Base-by-base conservation (phyloP, 176 grass and related monocot genomes). In the Saccharum officinarum region DNA sequence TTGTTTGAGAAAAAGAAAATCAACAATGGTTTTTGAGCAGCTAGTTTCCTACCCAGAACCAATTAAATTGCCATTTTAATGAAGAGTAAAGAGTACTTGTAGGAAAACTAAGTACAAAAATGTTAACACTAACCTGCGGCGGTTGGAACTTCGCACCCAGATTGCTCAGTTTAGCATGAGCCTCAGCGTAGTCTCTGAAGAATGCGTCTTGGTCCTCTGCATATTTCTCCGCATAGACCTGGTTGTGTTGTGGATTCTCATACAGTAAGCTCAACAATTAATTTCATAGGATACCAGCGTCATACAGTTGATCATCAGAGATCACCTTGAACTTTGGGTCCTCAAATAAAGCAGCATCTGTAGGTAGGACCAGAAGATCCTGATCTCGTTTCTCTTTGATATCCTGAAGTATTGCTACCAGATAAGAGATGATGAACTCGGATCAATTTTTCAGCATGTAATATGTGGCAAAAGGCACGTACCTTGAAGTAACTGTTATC, bases 401-500 rank as follows among this genome's bases (percentile, higher is more conserved):
- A 46, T 96, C 97, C 97, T 99, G 47, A 80, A 82, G 34, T 66
- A 46, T 76, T 65, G 60, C 26, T 73, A 80, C 2, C 46, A 41
- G 82, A 44, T 87, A 71, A 87, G 66, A 45, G 77, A 22, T 87
- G 73, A 86, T 26, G 40, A 50, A 86, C 71, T 52, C 46, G 23
- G 16, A 83, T 60, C 17, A 78, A 80, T 41, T 82, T 64, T 47
- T 30, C 41, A 85, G 39, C 11, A 80, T 60, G 70, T 50, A 62
- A 31, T 62, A 84, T 67, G 62, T 66, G 34, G 7, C 7, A 47
- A 81, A 57, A 78, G 30, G 16, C 40, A 69, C 23, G 2, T 74
- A 97, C 97, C 82, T 81, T 99, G 88, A 96, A 99, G 75, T 96
- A 99, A 80, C 84, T 99, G 80, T 99, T 96, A 46, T 99, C 97